Evolutionary conservation across 2,329 filamentous ascomycete genomes (phyloP).

Genomic region (Cercospora zeae-maydis): DNA sequence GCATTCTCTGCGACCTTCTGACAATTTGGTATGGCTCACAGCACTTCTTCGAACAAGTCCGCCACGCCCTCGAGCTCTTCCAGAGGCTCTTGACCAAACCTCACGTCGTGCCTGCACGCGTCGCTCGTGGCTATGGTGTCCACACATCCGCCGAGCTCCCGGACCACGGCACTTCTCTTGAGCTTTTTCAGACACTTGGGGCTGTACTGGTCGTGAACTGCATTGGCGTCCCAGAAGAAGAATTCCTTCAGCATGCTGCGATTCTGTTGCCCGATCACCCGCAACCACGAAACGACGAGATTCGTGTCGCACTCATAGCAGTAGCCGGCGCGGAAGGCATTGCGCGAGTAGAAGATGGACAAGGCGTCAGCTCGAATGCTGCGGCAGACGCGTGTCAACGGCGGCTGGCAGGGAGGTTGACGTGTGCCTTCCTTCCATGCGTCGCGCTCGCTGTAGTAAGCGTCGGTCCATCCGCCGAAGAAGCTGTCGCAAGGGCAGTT

Average conservation of each 20-base stretch:
- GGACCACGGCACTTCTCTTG: slow-evolving; percentile 11
- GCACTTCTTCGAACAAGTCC: slow-evolving; percentile 13
- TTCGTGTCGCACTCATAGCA: slow-evolving; percentile 22
- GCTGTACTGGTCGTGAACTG: slow-evolving; percentile 16
- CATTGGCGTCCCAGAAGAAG: slow-evolving; percentile 21
- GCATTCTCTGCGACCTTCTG: not conserved
- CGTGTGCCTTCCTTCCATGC: slow-evolving; percentile 20
- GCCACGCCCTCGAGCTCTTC: slow-evolving; percentile 17
- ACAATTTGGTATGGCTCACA: not conserved
- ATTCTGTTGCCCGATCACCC: slow-evolving; percentile 20
- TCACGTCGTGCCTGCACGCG: slow-evolving; percentile 19
- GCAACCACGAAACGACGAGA: slow-evolving; percentile 19
- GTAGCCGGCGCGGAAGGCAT: slow-evolving; percentile 25
- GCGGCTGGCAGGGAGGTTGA: slow-evolving; percentile 22
- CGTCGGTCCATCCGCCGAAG: slow-evolving; percentile 17
- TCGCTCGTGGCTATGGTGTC: slow-evolving; percentile 8
- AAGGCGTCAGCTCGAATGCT: slow-evolving; percentile 23
- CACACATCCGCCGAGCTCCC: slow-evolving; percentile 16
- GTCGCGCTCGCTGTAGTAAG: slow-evolving; percentile 18
- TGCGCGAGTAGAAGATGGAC: slow-evolving; percentile 27
- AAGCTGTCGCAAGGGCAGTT: slow-evolving; percentile 28
- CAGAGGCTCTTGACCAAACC: slow-evolving; percentile 7
- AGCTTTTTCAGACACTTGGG: slow-evolving; percentile 19
- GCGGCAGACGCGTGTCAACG: slow-evolving; percentile 21
- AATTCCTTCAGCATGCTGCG: slow-evolving; percentile 17